Evolutionary conservation across 2,329 filamentous ascomycete species (phyloP).

Genomic region (Trichoderma sp.): DNA sequence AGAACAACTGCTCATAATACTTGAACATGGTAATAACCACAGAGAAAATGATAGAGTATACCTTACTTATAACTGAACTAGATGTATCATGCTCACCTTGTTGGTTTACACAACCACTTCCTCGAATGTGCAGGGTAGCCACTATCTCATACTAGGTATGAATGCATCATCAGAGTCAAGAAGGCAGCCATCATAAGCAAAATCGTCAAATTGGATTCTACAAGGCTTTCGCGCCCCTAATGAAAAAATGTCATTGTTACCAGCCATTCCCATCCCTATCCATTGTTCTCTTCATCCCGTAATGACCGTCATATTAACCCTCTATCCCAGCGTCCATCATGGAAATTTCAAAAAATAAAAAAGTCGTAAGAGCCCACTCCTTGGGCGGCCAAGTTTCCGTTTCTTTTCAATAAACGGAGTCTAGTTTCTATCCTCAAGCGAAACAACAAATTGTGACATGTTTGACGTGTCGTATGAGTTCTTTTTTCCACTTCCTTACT

Average conservation of each 20-base stretch:
- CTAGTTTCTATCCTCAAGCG: constrained; percentile 17
- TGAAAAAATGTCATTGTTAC: not conserved
- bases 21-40: not conserved
- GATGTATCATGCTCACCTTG: too few relatives aligned
- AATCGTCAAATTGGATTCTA: not conserved
- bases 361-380: constrained; percentile 1
- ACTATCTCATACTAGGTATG: not conserved
- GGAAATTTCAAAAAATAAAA: not conserved
- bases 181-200: not conserved
- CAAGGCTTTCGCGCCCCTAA: not conserved
- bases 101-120: not conserved
- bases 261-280: not conserved
- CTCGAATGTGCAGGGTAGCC: not conserved
- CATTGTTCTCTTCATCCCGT: not conserved
- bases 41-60: not conserved
- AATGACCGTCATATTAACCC: constrained; percentile 3
- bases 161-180: not conserved
- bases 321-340: constrained; percentile 11
- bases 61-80: not conserved
- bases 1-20: too few relatives aligned
- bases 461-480: not conserved
- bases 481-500: constrained; percentile 46
- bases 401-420: not conserved
- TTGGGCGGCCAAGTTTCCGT: not conserved
- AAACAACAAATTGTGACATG: not conserved